phyloP scores from a whole-genome alignment of 768 basidiomycete species.

The Agrocybe chaxingu region DNA sequence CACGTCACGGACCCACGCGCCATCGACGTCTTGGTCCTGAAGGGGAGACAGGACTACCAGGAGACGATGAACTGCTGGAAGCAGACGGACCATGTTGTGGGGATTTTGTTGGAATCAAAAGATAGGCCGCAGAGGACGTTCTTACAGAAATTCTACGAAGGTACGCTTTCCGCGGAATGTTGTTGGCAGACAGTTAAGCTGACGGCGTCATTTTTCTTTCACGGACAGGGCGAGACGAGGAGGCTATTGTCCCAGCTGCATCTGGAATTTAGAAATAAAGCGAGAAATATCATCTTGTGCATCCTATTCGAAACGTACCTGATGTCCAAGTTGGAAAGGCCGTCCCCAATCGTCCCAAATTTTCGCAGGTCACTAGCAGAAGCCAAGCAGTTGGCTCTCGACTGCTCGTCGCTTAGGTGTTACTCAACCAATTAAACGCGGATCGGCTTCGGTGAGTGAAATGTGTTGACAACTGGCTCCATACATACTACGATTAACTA shows the following conservation, averaged over 20 bases:
- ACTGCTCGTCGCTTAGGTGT: too few species aligned
- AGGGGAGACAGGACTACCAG: constrained; percentile 85
- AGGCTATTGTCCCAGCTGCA: constrained; percentile 67
- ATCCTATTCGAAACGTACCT: not conserved
- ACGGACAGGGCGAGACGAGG: constrained; percentile 67
- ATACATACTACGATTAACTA: too few species aligned
- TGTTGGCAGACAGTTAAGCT: not conserved
- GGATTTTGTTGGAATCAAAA: constrained; percentile 55
- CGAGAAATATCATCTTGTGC: constrained; percentile 7
- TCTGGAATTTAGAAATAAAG: constrained; percentile 38
- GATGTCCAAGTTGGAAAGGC: not conserved
- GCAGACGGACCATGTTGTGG: constrained; percentile 76
- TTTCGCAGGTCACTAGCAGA: too few species aligned
- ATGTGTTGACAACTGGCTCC: too few species aligned
- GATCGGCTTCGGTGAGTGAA: too few species aligned
- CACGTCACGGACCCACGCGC: constrained; percentile 77
- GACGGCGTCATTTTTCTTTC: constrained; percentile 4
- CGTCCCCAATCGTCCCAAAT: too few species aligned
- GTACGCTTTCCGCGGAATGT: constrained; percentile 36
- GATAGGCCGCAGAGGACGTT: constrained; percentile 54
- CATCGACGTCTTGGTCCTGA: constrained; percentile 83
- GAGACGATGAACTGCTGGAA: constrained; percentile 96
- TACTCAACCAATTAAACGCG: too few species aligned
- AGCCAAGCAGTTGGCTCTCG: too few species aligned
- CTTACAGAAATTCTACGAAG: constrained; percentile 82